phyloP scores from a whole-genome alignment of 2,329 filamentous ascomycete species.

The Exophiala lecanii-corni region DNA sequence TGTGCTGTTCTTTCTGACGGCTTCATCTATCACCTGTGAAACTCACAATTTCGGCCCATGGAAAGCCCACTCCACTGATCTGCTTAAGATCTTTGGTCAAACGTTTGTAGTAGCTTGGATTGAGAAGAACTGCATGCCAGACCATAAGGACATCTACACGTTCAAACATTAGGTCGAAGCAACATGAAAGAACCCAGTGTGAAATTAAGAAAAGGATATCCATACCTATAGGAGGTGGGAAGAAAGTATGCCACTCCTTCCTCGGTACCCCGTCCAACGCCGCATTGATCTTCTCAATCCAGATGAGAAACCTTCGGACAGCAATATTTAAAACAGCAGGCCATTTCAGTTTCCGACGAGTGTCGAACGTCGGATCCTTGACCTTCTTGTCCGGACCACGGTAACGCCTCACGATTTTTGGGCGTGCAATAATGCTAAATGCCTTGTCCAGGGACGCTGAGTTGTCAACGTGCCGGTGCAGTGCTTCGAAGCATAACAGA shows the following conservation, averaged over 20 bases:
- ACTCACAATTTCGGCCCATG: slow-evolving; percentile 19
- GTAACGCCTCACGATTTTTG: slow-evolving; percentile 1
- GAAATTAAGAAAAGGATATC: no score
- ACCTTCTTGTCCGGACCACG: slow-evolving; percentile 1
- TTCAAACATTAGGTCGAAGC: no score
- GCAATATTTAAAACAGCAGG: slow-evolving; percentile 16
- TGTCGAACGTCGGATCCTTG: slow-evolving; percentile 13
- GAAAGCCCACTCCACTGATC: slow-evolving; percentile 9
- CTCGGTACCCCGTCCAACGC: neutral
- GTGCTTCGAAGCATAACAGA: slow-evolving; percentile 12
- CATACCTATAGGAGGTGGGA: slow-evolving; percentile 3
- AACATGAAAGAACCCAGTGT: no score
- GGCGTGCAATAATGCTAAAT: slow-evolving; percentile 10
- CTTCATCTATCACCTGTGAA: no score
- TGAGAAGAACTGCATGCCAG: slow-evolving; percentile 36
- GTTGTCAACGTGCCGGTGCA: slow-evolving; percentile 15
- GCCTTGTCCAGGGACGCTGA: slow-evolving; percentile 11
- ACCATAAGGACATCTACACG: slow-evolving; percentile 37
- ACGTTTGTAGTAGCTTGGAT: slow-evolving; percentile 27
- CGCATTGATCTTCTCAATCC: slow-evolving; percentile 8
- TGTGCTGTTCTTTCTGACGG: no score
- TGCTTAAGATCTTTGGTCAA: slow-evolving; percentile 8
- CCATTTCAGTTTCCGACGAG: slow-evolving; percentile 19
- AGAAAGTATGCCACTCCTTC: neutral
- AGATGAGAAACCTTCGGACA: slow-evolving; percentile 15